Base-by-base conservation (phyloP, 2,329 filamentous ascomycete species). In the Clonostachys rhizophaga region DNA sequence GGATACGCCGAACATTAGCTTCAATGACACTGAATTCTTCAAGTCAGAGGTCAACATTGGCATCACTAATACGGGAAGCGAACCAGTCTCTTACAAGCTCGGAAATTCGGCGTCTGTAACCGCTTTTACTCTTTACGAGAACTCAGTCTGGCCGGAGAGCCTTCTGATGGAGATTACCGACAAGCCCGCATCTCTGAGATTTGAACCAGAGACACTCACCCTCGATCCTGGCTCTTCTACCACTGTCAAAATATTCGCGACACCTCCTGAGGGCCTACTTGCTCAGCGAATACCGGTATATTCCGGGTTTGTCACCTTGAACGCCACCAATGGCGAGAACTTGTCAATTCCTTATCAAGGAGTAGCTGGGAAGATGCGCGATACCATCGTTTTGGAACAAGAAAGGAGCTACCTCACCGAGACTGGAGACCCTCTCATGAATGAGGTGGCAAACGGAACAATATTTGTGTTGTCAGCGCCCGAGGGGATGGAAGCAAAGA, bases 11-110 rank as follows among this genome's bases (percentile, higher is more conserved):
- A 78, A 74, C 58, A 63, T 86, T 11, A 72, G 78, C 5, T 84
- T 85, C 64, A 85, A 86, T 58, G 82, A 86, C 59, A 82, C 80
- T 0, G 76, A 79, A 52, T 59, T 84, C 66, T 75, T 81, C 51
- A 58, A 60, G 40, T 60, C 67, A 10, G 66, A 64, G 3, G 64
- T 73, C 40, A 72, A 73, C 52, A 81, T 86, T 57, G 73, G 68
- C 39, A 69, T 86, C 52, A 70, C 62, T 54, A 86, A 86, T 66
- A 67, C 67, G 5, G 77, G 75, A 42, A 61, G 61, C 14, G 64
- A 67, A 20, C 59, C 67, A 1, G 59, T 81, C 44, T 75, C 72
- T 7, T 83, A 81, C 61, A 65, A 67, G 7, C 62, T 86, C 11
- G 68, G 67, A 20, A 69, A 81, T 50, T 60, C 72, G 7, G 70